Conservation (phyloP, 305 asterid genomes). For the Coffea humblotiana region DNA sequence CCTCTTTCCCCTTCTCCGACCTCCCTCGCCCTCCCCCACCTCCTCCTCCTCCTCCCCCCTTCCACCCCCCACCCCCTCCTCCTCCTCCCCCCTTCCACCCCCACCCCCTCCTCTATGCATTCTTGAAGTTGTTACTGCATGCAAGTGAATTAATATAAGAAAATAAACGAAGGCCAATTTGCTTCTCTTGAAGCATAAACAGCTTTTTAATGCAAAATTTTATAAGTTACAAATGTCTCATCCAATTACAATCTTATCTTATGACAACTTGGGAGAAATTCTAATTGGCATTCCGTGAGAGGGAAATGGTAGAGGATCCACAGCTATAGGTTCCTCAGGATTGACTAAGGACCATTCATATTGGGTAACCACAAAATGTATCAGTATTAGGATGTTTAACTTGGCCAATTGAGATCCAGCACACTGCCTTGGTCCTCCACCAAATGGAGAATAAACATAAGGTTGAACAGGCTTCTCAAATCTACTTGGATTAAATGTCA, state of each 20-base stretch:
- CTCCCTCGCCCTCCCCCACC: too few species aligned
- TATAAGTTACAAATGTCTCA: neutral
- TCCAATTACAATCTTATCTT: neutral
- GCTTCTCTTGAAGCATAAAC: neutral
- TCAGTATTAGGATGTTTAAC: conserved; percentile 63
- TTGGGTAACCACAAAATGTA: conserved; percentile 71
- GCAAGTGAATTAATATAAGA: neutral
- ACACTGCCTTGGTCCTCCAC: conserved; percentile 88
- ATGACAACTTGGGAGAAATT: conserved; percentile 50
- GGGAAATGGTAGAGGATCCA: conserved; percentile 87
- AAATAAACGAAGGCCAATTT: neutral
- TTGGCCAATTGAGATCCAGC: conserved; percentile 91
- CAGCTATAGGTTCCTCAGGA: conserved; percentile 61
- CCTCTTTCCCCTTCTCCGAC: too few species aligned
- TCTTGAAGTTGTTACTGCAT: neutral
- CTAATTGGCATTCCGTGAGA: conserved; percentile 82
- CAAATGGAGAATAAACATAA: conserved; percentile 69
- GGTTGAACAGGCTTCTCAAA: conserved; percentile 71
- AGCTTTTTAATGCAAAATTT: neutral
- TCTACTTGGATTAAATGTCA: conserved; percentile 67
- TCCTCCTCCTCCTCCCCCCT: too few species aligned
- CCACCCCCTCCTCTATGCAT: neutral
- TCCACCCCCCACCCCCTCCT: too few species aligned
- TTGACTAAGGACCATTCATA: conserved; percentile 59
- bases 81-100: too few species aligned